phyloP scores from a whole-genome alignment of 73 alveolate species.

The Effrenium voratum region DNA sequence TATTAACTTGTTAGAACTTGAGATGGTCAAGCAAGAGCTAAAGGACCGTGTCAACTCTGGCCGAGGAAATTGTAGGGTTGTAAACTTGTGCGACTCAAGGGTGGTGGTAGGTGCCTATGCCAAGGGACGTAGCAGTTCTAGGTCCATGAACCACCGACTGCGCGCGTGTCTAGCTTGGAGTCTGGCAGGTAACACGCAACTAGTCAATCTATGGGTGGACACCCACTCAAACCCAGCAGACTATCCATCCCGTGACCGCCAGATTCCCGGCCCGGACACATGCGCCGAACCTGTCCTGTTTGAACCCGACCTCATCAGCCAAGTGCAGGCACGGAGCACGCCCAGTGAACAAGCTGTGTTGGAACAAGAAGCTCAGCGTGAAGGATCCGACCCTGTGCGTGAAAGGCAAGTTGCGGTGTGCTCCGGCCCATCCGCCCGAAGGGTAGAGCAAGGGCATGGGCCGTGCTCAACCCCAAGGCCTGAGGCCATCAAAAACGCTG shows the following conservation, averaged over 20 bases:
- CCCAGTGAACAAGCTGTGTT: background rate
- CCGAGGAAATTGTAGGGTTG: background rate
- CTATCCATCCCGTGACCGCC: background rate
- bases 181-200: background rate
- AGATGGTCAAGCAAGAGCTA: background rate
- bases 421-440: background rate
- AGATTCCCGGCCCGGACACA: background rate
- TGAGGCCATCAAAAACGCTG: background rate
- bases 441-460: background rate
- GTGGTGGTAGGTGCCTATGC: slow-evolving; percentile 55
- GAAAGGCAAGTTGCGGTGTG: background rate
- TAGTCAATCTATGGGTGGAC: slow-evolving; percentile 3
- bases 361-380: background rate
- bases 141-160: slow-evolving; percentile 10
- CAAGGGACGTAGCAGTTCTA: background rate
- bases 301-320: background rate
- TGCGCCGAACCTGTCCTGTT: background rate
- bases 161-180: slow-evolving; percentile 19
- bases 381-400: background rate
- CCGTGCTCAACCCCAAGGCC: background rate
- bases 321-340: background rate
- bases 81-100: slow-evolving; percentile 33
- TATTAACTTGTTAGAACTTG: slow-evolving; percentile 19
- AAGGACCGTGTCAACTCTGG: background rate
- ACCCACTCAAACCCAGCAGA: slow-evolving; percentile 14